Evolutionary conservation across 1,284 basidiomycete genomes (phyloP).

Genomic region (Tilletia caries): DNA sequence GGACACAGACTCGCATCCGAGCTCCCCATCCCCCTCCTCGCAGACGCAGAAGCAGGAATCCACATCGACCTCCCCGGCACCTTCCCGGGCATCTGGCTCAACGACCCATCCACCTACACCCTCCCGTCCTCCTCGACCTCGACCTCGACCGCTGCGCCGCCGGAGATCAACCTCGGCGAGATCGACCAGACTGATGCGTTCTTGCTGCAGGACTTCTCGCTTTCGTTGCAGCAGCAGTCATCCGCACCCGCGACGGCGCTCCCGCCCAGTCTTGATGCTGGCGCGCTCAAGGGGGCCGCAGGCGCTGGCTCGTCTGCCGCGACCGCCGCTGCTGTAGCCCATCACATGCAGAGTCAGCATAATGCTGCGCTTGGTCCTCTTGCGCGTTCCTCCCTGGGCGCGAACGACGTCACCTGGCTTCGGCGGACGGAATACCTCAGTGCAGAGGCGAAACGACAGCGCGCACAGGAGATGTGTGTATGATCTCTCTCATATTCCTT

Average conservation of each 20-base stretch:
- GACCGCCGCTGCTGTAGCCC: neutral
- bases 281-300: slow-evolving; percentile 14
- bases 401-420: slow-evolving; percentile 49
- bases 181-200: slow-evolving; percentile 48
- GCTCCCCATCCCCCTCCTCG: slow-evolving; percentile 43
- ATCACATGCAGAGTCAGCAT: slow-evolving; percentile 35
- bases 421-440: slow-evolving; percentile 50
- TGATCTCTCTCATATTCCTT: neutral
- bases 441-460: slow-evolving; percentile 37
- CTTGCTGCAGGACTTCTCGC: slow-evolving; percentile 41
- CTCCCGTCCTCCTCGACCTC: neutral
- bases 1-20: slow-evolving; percentile 41
- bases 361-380: slow-evolving; percentile 30
- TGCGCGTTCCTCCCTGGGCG: slow-evolving; percentile 28
- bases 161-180: slow-evolving; percentile 22
- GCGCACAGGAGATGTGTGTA: slow-evolving; percentile 13
- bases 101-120: slow-evolving; percentile 13
- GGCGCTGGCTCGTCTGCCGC: slow-evolving; percentile 18
- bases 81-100: slow-evolving; percentile 43
- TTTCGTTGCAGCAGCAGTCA: slow-evolving; percentile 19
- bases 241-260: neutral
- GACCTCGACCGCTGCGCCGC: slow-evolving; percentile 11
- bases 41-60: slow-evolving; percentile 51
- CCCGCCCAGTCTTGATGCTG: neutral
- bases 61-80: slow-evolving; percentile 41